Percentiles rank a stretch among this genome's conserved stretches.
phyloP scores from a whole-genome alignment of 495 filamentous ascomycete genomes.

The Friedmanniomyces simplex region DNA sequence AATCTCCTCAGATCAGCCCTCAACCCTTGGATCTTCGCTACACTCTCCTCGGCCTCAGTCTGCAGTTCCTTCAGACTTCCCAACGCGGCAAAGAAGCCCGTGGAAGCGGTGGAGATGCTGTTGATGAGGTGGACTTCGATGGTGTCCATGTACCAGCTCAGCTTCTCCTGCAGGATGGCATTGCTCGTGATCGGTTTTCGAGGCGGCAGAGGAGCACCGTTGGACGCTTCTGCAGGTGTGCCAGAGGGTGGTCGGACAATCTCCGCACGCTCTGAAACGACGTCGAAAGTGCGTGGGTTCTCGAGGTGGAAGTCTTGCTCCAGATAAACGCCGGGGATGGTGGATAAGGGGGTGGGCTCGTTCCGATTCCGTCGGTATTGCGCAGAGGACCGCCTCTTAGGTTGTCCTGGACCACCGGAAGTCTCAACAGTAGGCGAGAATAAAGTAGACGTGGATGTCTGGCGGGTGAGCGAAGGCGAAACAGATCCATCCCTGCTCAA shows the following conservation, averaged over 20 bases:
- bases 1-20: conserved; percentile 68
- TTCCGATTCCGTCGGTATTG: conserved; percentile 44
- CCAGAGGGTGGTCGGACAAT: conserved; percentile 55
- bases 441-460: conserved; percentile 39
- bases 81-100: conserved; percentile 91
- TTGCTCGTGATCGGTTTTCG: conserved; percentile 89
- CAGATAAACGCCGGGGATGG: conserved; percentile 87
- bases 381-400: conserved; percentile 43
- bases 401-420: background rate
- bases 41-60: conserved; percentile 83
- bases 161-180: conserved; percentile 96
- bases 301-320: conserved; percentile 92
- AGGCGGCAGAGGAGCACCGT: conserved; percentile 55
- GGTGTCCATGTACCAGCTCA: conserved; percentile 99
- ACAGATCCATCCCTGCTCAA: conserved; percentile 14
- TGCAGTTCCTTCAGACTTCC: conserved; percentile 86
- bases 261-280: conserved; percentile 92
- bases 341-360: conserved; percentile 74
- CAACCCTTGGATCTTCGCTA: conserved; percentile 71
- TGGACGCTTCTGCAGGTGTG: conserved; percentile 32
- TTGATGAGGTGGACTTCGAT: conserved; percentile 95
- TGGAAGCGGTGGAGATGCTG: conserved; percentile 87
- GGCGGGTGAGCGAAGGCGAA: conserved; percentile 11
- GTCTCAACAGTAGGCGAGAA: conserved; percentile 27
- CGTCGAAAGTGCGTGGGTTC: conserved; percentile 91